Evolutionary conservation across 1,284 basidiomycete genomes (phyloP).

Genomic region (Ceratobasidium sp.): DNA sequence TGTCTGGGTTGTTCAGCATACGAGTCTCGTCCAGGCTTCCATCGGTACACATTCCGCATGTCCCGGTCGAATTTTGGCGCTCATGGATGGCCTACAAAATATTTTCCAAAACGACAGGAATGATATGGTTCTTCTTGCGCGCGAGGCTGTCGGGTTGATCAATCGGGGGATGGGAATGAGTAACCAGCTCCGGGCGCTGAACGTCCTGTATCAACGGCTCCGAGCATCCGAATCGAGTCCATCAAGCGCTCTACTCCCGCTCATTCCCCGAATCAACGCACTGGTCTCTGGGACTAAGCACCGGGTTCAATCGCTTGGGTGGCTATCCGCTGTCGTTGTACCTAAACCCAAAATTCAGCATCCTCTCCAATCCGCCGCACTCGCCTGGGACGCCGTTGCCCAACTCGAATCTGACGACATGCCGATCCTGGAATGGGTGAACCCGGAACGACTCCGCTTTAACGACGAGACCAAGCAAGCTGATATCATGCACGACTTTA

Average conservation of each 20-base stretch:
- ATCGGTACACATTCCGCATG: not conserved
- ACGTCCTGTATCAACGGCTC: not conserved
- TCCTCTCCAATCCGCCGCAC: not conserved
- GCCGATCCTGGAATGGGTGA: conserved; percentile 6
- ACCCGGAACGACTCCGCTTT: not conserved
- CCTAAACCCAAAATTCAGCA: not conserved
- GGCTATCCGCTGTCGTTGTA: not conserved
- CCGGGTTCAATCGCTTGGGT: too few relatives aligned
- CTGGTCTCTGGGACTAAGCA: too few relatives aligned
- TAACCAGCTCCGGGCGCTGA: conserved; percentile 4
- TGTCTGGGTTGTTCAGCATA: not conserved
- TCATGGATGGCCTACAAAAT: not conserved
- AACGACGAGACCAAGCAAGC: not conserved
- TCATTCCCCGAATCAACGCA: too few relatives aligned
- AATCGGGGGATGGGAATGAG: conserved; percentile 14
- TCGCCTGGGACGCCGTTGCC: conserved; percentile 12
- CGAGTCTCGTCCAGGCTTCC: not conserved
- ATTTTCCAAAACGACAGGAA: not conserved
- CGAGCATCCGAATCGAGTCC: not conserved
- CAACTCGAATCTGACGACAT: conserved; percentile 2
- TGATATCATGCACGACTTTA: not conserved
- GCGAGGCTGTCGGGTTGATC: not conserved
- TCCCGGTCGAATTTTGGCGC: not conserved
- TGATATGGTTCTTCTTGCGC: not conserved
- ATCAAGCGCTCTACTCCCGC: too few relatives aligned